phyloP scores from a whole-genome alignment of 169 alveolate species.

The Pseudocohnilembus persalinus region DNA sequence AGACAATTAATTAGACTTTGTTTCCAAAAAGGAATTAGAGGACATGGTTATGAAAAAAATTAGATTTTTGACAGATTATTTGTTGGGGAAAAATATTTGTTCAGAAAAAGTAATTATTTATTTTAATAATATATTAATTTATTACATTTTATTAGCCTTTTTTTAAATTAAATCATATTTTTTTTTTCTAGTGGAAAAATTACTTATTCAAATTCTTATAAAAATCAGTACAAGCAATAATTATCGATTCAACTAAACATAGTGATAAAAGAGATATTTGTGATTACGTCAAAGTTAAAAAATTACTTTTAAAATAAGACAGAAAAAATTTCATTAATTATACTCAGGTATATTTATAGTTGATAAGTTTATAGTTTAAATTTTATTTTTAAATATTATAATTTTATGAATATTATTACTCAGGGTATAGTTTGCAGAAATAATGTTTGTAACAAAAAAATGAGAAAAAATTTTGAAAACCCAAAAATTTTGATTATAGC shows the following conservation, averaged over 20 bases:
- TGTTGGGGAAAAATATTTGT: neutral
- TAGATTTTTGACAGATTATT: neutral
- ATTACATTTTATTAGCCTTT: neutral
- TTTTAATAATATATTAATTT: too few relatives aligned
- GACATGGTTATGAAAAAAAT: neutral
- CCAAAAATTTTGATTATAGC: conserved; percentile 21
- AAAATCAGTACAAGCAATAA: neutral
- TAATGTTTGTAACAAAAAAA: conserved; percentile 20
- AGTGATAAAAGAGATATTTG: neutral
- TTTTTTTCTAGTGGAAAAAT: neutral
- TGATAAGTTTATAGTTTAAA: conserved; percentile 2
- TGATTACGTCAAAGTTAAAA: neutral
- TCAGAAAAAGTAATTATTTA: neutral
- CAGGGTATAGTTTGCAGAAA: conserved; percentile 24
- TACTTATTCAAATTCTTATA: neutral
- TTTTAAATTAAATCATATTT: neutral
- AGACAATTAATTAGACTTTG: neutral
- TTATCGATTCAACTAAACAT: neutral
- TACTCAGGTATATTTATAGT: conserved; percentile 8
- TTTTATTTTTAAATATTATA: conserved; percentile 6
- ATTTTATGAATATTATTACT: conserved; percentile 10
- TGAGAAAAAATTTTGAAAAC: conserved; percentile 1
- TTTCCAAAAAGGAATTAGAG: neutral
- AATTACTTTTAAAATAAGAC: neutral
- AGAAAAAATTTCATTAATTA: neutral